Base-by-base conservation (phyloP, 116 monocot species). In the Zostera marina region DNA sequence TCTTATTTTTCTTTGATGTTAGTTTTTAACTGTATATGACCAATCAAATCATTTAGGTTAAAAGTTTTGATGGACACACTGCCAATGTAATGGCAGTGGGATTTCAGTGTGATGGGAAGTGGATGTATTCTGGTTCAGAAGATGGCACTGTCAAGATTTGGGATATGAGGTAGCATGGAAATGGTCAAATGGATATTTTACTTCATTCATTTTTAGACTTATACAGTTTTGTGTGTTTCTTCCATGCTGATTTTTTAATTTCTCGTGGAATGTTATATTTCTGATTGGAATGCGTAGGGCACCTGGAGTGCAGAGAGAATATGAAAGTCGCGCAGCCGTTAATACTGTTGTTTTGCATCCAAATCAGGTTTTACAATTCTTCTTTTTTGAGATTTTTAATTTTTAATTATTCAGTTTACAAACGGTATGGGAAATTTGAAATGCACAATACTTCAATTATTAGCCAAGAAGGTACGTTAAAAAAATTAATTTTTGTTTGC, bases 71-170 rank as follows among this genome's bases (percentile, higher is more conserved):
- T 63, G 81, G 91, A 60, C 99, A 99, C 72, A 79, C 83, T 11
- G 75, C 46, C 60, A 99, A 91, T 68, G 99, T 99, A 22, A 98
- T 91, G 99, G 87, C 99, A 47, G 87, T 99, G 22, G 91, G 99
- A 45, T 99, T 99, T 61, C 87, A 99, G 40, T 81, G 76, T 66
- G 86, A 87, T 76, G 81, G 86, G n/a, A 85, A 91, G 47, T 91
- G 99, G 99, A 99, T 99, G 99, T 99, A 99, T 75, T 81, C 99
- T 15, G 99, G 99, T 68, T 99, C 99, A 47, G 99, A 99, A 72
- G 99, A 99, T 71, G 99, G 99, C 61, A 91, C 91, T 16, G 84
- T 91, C 25, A 90, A 82, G 63, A 91, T 99, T 14, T 91, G 99
- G 99, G 99, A 99, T 71, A 69, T 99, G 58, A 99, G 98, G 83